A percentile compares a stretch with the other conserved stretches of the same genome.
phyloP scores from a whole-genome alignment of 108 stramenopile genomes.

The Skeletonema marinoi region DNA sequence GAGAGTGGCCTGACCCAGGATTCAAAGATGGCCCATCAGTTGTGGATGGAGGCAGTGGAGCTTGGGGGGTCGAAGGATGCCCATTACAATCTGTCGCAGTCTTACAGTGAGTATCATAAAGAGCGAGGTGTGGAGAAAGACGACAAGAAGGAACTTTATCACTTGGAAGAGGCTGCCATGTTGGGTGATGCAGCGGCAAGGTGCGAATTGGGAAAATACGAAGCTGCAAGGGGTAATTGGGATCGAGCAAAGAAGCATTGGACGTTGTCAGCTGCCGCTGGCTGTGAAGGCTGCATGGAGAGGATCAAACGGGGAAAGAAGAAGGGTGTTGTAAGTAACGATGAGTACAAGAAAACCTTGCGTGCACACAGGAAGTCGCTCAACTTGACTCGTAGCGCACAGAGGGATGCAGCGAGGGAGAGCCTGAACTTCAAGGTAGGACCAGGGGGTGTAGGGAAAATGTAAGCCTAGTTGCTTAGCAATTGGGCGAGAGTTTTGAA shows the following conservation, averaged over 20 bases:
- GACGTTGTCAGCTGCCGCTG: conserved; percentile 6
- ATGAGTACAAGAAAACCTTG: conserved; percentile 1
- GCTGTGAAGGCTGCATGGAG: not conserved
- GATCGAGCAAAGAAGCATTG: conserved; percentile 14
- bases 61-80: not conserved
- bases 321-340: not conserved
- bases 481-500: no score
- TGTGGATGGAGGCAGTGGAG: not conserved
- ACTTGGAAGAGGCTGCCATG: conserved; percentile 13
- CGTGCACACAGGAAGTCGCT: not conserved
- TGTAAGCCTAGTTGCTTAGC: no score
- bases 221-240: not conserved
- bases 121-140: conserved; percentile 14
- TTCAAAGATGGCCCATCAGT: not conserved
- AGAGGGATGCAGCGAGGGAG: not conserved
- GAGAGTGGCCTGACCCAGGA: not conserved
- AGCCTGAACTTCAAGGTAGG: not conserved
- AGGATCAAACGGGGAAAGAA: not conserved
- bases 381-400: not conserved
- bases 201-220: not conserved
- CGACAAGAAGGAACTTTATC: conserved; percentile 1
- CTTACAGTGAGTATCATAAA: not conserved
- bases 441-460: not conserved
- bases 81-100: not conserved
- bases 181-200: conserved; percentile 1